A percentile compares a stretch with the other conserved stretches of the same genome.
phyloP scores from a whole-genome alignment of 768 basidiomycete genomes.

The Lentinula guzmanii region DNA sequence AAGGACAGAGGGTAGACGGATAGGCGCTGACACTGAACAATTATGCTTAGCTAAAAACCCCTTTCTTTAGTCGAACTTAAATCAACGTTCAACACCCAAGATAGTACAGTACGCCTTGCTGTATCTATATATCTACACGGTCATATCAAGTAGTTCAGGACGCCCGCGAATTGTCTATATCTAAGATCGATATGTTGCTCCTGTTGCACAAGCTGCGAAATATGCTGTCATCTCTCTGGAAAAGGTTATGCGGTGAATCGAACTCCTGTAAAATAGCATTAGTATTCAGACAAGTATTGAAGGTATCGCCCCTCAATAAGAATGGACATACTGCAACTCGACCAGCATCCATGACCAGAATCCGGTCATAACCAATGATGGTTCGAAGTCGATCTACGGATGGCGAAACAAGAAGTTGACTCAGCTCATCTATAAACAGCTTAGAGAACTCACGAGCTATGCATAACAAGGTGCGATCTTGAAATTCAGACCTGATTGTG shows the following conservation, averaged over 20 bases:
- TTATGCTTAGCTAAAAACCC: too few relatives aligned
- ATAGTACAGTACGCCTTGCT: too few relatives aligned
- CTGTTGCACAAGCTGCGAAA: constrained; percentile 62
- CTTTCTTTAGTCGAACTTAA: too few relatives aligned
- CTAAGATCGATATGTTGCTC: constrained; percentile 40
- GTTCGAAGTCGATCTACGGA: constrained; percentile 51
- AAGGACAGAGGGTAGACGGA: neutral
- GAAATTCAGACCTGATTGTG: constrained; percentile 57
- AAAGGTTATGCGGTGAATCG: constrained; percentile 50
- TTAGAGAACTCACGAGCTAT: constrained; percentile 44
- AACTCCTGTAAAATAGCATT: constrained; percentile 34
- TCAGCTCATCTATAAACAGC: neutral
- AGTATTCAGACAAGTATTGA: neutral
- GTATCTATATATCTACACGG: neutral
- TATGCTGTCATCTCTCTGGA: constrained; percentile 37
- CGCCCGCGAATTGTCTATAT: constrained; percentile 24
- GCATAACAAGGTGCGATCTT: constrained; percentile 53
- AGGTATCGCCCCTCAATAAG: too few relatives aligned
- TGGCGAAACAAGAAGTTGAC: too few relatives aligned
- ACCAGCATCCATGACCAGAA: constrained; percentile 59
- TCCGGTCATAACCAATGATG: constrained; percentile 58
- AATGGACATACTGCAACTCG: constrained; percentile 30
- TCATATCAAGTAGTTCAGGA: neutral
- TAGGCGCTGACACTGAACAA: too few relatives aligned
- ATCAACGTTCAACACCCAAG: too few relatives aligned